Conservation (phyloP, 2,329 filamentous ascomycete species). For the Clonostachys rosea region DNA sequence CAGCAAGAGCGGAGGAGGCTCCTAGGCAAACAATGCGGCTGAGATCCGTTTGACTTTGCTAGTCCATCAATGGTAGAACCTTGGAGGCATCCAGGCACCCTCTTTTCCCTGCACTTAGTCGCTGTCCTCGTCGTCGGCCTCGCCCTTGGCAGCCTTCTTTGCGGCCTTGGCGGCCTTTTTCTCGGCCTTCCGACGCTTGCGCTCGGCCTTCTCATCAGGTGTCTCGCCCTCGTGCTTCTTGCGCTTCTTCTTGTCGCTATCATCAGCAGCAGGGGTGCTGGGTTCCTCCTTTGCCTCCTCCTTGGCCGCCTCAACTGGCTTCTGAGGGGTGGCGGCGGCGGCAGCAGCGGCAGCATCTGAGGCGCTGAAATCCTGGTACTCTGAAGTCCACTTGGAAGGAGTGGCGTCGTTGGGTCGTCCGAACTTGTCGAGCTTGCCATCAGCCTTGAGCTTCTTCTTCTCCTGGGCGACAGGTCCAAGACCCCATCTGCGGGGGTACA, state of each 20-base stretch:
- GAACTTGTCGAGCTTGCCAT: conserved; percentile 97
- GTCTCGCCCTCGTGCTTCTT: conserved; percentile 82
- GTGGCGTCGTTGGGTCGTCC: conserved; percentile 90
- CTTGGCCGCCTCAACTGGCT: conserved; percentile 26
- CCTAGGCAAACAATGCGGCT: background rate
- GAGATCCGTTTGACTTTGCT: too few relatives aligned
- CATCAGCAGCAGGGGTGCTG: conserved; percentile 34
- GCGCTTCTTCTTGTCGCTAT: conserved; percentile 61
- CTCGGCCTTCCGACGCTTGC: conserved; percentile 55
- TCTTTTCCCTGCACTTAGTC: conserved; percentile 26
- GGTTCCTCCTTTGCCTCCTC: conserved; percentile 28
- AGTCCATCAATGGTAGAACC: background rate
- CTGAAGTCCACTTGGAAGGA: conserved; percentile 84
- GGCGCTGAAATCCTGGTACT: conserved; percentile 86
- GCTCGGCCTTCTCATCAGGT: conserved; percentile 60
- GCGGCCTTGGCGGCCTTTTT: conserved; percentile 54
- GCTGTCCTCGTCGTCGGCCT: conserved; percentile 47
- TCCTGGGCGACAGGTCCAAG: conserved; percentile 87
- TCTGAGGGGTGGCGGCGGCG: conserved; percentile 35
- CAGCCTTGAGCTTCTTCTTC: conserved; percentile 99
- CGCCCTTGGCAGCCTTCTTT: conserved; percentile 48
- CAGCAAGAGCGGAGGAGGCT: background rate
- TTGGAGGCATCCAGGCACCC: background rate
- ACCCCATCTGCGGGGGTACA: conserved; percentile 96
- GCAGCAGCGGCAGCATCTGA: conserved; percentile 39